phyloP scores from a whole-genome alignment of 2,329 filamentous ascomycete species.

The Fusarium sp. region DNA sequence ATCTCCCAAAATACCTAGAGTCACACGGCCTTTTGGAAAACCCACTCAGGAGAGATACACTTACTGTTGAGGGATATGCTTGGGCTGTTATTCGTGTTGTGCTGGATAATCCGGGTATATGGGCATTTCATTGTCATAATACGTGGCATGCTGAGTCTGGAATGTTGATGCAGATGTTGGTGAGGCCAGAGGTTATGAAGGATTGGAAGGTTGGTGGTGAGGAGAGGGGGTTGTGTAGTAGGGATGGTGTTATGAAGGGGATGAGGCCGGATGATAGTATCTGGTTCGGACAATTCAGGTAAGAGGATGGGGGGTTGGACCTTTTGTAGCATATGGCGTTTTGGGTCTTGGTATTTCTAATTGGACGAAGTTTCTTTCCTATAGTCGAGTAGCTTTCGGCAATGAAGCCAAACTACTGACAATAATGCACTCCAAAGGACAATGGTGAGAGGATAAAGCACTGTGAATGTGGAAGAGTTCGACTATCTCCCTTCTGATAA shows the following conservation, averaged over 20 bases:
- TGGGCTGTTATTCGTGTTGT: slow-evolving; percentile 65
- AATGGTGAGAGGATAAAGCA: rapidly evolving
- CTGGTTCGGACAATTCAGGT: slow-evolving; percentile 48
- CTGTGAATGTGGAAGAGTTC: no score
- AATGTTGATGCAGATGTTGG: slow-evolving; percentile 66
- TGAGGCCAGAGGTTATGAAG: slow-evolving; percentile 42
- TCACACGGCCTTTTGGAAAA: slow-evolving; percentile 41
- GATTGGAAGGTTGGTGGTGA: slow-evolving; percentile 38
- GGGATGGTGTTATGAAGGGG: slow-evolving; percentile 44
- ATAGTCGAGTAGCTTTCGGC: background rate
- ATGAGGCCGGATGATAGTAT: slow-evolving; percentile 48
- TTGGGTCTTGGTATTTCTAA: rapidly evolving
- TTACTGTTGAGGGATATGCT: slow-evolving; percentile 62
- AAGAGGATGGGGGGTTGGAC: rapidly evolving
- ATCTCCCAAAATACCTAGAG: slow-evolving; percentile 40
- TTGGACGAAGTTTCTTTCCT: rapidly evolving
- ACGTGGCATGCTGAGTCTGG: slow-evolving; percentile 67
- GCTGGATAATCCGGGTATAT: slow-evolving; percentile 66
- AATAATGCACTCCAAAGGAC: rapidly evolving
- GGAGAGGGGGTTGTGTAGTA: slow-evolving; percentile 42
- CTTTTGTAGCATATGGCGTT: background rate
- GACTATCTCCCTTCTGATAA: rapidly evolving
- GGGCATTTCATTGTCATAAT: slow-evolving; percentile 68
- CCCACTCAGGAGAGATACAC: slow-evolving; percentile 53
- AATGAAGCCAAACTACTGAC: background rate